A percentile compares a stretch with the other conserved stretches of the same genome.
Evolutionary conservation across 768 basidiomycete genomes (phyloP).

Genomic region (Clitopilus passeckerianus): DNA sequence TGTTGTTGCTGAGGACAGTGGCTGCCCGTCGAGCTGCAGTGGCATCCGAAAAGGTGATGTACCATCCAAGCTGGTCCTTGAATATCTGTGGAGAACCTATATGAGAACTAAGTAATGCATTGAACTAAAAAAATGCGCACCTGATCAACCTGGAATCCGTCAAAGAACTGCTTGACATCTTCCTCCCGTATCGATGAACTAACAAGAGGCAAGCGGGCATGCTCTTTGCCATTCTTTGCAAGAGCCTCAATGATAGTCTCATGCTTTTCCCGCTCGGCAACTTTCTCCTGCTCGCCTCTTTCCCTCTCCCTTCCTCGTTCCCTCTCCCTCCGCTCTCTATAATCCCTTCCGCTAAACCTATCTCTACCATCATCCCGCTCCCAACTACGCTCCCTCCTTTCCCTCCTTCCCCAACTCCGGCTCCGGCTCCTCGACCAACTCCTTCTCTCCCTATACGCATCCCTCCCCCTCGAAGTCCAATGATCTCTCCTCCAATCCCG

Average conservation of each 20-base stretch:
- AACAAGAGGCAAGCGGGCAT: constrained; percentile 52
- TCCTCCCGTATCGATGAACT: constrained; percentile 52
- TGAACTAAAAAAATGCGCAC: constrained; percentile 34
- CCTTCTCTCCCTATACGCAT: not conserved
- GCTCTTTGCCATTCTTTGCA: constrained; percentile 58
- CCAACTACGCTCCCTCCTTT: not conserved
- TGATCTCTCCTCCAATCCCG: constrained; percentile 1
- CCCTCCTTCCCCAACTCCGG: not conserved
- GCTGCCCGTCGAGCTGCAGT: constrained; percentile 64
- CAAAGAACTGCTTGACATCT: constrained; percentile 65
- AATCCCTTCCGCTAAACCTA: not conserved
- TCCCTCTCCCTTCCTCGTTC: constrained; percentile 11
- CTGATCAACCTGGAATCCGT: constrained; percentile 66
- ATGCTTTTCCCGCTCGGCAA: constrained; percentile 30
- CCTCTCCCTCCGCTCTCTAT: constrained; percentile 1
- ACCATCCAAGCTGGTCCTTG: constrained; percentile 68
- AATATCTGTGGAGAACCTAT: constrained; percentile 49
- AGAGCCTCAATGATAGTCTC: constrained; percentile 44
- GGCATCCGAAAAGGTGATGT: constrained; percentile 69
- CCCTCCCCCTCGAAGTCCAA: constrained; percentile 3
- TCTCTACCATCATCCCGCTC: not conserved
- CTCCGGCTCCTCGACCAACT: constrained; percentile 3
- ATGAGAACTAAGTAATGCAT: not conserved
- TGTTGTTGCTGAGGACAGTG: constrained; percentile 50
- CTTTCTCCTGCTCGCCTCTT: constrained; percentile 12